Percentiles rank a stretch among this genome's conserved stretches.
Conservation (phyloP, 1,284 basidiomycete genomes). For the Pascua guehoae region DNA sequence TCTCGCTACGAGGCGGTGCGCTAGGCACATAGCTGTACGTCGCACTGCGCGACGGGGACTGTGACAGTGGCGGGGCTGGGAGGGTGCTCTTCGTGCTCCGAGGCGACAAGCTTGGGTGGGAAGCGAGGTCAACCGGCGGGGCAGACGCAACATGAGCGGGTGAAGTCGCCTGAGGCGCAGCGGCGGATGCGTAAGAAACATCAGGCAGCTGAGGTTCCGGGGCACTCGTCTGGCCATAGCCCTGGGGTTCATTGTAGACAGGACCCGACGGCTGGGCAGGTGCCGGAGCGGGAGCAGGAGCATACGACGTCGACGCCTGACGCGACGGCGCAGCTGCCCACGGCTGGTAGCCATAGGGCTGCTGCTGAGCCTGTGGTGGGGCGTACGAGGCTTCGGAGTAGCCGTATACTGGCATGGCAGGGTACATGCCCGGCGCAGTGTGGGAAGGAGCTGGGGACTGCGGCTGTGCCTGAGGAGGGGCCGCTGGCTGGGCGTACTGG, state of each 20-base stretch:
- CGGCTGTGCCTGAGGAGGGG: too few relatives aligned
- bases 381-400: conserved; percentile 10
- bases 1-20: neutral
- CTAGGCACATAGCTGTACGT: conserved; percentile 3
- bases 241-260: neutral
- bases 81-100: conserved; percentile 38
- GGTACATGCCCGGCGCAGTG: conserved; percentile 24
- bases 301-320: conserved; percentile 8
- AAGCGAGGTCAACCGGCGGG: conserved; percentile 27
- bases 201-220: conserved; percentile 6
- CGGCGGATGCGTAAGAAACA: conserved; percentile 1
- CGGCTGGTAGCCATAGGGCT: conserved; percentile 31
- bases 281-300: neutral
- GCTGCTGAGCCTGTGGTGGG: conserved; percentile 18
- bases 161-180: conserved; percentile 6
- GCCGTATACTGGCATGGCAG: conserved; percentile 22
- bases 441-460: neutral
- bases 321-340: conserved; percentile 11
- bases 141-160: conserved; percentile 11
- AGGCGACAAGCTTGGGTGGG: conserved; percentile 25
- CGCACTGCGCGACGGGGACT: conserved; percentile 4
- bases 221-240: neutral
- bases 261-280: conserved; percentile 2
- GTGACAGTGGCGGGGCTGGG: conserved; percentile 22
- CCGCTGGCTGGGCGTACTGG: conserved; percentile 2